Conservation (phyloP, 2,329 filamentous ascomycete genomes). For the Diaporthe velutina region DNA sequence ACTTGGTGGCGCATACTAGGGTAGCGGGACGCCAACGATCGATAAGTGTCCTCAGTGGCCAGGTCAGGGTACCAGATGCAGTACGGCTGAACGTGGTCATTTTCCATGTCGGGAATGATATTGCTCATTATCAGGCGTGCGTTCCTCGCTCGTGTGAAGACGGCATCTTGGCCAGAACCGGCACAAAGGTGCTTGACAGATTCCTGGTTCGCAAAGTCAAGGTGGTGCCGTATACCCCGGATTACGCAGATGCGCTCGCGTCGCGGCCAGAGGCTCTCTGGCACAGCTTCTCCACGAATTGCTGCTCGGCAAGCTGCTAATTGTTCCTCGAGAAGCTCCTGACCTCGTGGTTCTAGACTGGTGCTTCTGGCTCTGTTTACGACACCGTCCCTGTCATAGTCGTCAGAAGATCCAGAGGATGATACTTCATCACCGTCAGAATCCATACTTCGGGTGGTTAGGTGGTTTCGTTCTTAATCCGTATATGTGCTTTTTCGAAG, state of each 20-base stretch:
- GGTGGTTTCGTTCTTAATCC: too few relatives aligned
- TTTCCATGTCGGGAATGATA: not conserved
- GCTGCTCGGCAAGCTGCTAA: slow-evolving; percentile 1
- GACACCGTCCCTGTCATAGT: too few relatives aligned
- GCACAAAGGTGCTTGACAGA: not conserved
- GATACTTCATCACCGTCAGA: not conserved
- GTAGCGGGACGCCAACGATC: slow-evolving; percentile 47
- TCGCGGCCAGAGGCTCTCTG: not conserved
- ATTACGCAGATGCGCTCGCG: not conserved
- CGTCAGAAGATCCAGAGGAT: not conserved
- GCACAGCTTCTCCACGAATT: not conserved
- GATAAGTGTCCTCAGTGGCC: slow-evolving; percentile 49
- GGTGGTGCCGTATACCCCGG: slow-evolving; percentile 10
- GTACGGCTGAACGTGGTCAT: not conserved
- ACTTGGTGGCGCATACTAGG: slow-evolving; percentile 52
- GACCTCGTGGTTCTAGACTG: not conserved
- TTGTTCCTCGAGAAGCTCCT: not conserved
- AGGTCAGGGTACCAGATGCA: slow-evolving; percentile 18
- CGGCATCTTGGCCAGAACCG: not conserved
- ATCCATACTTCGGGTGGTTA: not conserved
- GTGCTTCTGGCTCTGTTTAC: too few relatives aligned
- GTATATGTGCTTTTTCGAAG: too few relatives aligned
- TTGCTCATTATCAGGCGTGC: slow-evolving; percentile 12
- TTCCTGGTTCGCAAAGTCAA: not conserved
- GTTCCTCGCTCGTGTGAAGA: slow-evolving; percentile 3